Conservation (phyloP, 495 filamentous ascomycete species). For the Glarea lozoyensis region DNA sequence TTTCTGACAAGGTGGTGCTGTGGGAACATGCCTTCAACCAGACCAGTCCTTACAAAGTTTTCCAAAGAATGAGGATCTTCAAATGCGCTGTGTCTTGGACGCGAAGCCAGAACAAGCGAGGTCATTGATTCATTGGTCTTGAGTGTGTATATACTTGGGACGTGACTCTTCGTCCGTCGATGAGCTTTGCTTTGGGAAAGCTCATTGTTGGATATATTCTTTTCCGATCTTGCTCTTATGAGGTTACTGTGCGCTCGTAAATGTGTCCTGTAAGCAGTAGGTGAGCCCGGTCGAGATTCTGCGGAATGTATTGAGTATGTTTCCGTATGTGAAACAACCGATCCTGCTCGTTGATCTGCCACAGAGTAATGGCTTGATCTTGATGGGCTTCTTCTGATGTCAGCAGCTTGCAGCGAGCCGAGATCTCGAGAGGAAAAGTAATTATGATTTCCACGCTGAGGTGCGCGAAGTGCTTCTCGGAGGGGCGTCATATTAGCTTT, state of each 20-base stretch:
- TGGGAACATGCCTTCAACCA: conserved; percentile 57
- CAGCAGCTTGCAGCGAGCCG: conserved; percentile 3
- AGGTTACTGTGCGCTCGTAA: conserved; percentile 38
- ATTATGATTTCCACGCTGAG: conserved; percentile 29
- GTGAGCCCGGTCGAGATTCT: conserved; percentile 38
- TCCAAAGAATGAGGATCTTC: conserved; percentile 46
- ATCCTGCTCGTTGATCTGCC: conserved; percentile 45
- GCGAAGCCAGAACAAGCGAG: conserved; percentile 52
- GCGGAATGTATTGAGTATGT: conserved; percentile 45
- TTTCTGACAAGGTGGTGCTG: conserved; percentile 58
- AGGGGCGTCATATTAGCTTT: conserved; percentile 15
- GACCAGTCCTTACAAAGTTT: conserved; percentile 45
- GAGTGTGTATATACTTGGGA: conserved; percentile 63
- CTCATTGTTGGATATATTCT: conserved; percentile 25
- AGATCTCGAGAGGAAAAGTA: conserved; percentile 27
- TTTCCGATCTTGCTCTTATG: conserved; percentile 38
- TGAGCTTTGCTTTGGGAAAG: conserved; percentile 24
- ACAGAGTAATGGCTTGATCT: conserved; percentile 40
- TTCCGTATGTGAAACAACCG: conserved; percentile 50
- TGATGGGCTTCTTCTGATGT: conserved; percentile 26
- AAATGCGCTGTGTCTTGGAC: conserved; percentile 38
- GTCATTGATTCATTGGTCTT: conserved; percentile 54
- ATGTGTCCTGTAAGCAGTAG: conserved; percentile 35
- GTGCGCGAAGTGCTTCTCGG: conserved; percentile 29
- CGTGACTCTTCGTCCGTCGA: conserved; percentile 28